These are phyloP conservation scores for Pseudogymnoascus sp. DNA, from an alignment of 2,329 filamentous ascomycete genomes.

Conservation along the genomic window DNA sequence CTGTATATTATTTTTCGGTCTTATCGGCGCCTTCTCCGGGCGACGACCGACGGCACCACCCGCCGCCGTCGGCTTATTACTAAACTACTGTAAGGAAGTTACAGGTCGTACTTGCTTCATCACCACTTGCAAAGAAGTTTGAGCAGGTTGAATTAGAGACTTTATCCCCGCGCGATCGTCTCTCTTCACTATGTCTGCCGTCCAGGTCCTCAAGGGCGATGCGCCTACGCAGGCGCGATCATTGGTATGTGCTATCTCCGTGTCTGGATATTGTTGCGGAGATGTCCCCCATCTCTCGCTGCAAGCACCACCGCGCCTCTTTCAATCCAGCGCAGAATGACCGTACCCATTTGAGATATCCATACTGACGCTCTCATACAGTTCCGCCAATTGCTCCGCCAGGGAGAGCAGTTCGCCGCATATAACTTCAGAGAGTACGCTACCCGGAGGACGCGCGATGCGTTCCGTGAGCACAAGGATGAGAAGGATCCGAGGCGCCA, in stretches of 20 bases:
- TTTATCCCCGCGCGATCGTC: background rate
- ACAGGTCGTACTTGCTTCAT: background rate
- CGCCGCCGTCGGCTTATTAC: background rate
- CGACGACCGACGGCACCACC: background rate
- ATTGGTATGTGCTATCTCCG: slow-evolving; percentile 21
- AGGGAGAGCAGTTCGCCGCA: slow-evolving; percentile 76
- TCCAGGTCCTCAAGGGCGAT: slow-evolving; percentile 23
- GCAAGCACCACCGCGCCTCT: background rate
- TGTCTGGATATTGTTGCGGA: background rate
- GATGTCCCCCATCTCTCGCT: background rate
- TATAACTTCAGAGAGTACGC: slow-evolving; percentile 99
- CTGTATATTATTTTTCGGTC: background rate
- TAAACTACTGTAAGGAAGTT: background rate
- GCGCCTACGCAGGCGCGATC: slow-evolving; percentile 26
- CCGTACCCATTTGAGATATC: background rate
- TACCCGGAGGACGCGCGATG: slow-evolving; percentile 79
- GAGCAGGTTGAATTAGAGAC: background rate
- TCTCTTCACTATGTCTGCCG: slow-evolving; percentile 23
- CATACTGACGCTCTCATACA: slow-evolving; percentile 29
- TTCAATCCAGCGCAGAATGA: background rate
- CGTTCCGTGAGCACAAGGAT: slow-evolving; percentile 71
- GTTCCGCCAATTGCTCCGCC: slow-evolving; percentile 88
- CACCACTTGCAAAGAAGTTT: background rate
- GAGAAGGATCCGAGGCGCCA: slow-evolving; percentile 67
- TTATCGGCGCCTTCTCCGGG: background rate